phyloP scores from a whole-genome alignment of 805 yeast species.

The Candida fluviatilis region DNA sequence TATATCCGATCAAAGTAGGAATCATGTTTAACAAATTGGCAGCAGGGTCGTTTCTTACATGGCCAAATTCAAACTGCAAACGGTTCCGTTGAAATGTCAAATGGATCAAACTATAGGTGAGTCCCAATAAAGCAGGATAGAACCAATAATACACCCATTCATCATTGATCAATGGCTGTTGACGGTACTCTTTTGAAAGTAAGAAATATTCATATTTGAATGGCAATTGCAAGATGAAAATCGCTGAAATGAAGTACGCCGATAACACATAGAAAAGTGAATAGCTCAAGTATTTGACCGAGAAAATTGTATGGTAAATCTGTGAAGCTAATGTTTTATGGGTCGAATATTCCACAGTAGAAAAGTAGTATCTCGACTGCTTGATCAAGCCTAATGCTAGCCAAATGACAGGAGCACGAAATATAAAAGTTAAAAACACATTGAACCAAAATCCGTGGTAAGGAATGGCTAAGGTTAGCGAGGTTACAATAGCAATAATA shows the following conservation, averaged over 20 bases:
- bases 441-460: slow-evolving; percentile 30
- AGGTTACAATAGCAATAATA: slow-evolving; percentile 20
- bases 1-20: slow-evolving; percentile 31
- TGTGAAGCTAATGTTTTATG: slow-evolving; percentile 33
- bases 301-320: slow-evolving; percentile 17
- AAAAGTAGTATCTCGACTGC: slow-evolving; percentile 17
- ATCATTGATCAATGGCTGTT: slow-evolving; percentile 35
- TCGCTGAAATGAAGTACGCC: slow-evolving; percentile 16
- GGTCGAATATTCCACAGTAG: slow-evolving; percentile 28
- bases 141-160: slow-evolving; percentile 50
- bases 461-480: slow-evolving; percentile 24
- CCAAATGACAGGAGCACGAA: slow-evolving; percentile 29
- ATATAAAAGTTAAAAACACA: slow-evolving; percentile 17
- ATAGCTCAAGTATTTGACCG: slow-evolving; percentile 15
- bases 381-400: slow-evolving; percentile 24
- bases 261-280: slow-evolving; percentile 19
- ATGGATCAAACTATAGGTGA: slow-evolving; percentile 49
- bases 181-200: slow-evolving; percentile 36
- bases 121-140: slow-evolving; percentile 35
- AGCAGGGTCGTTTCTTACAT: slow-evolving; percentile 38
- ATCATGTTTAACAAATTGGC: slow-evolving; percentile 22
- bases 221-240: slow-evolving; percentile 26
- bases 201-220: slow-evolving; percentile 24
- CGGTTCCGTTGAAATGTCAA: slow-evolving; percentile 52
- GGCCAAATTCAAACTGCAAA: slow-evolving; percentile 43